Conservation (phyloP, 73 alveolate species). For the Tetrahymena thermophila region DNA sequence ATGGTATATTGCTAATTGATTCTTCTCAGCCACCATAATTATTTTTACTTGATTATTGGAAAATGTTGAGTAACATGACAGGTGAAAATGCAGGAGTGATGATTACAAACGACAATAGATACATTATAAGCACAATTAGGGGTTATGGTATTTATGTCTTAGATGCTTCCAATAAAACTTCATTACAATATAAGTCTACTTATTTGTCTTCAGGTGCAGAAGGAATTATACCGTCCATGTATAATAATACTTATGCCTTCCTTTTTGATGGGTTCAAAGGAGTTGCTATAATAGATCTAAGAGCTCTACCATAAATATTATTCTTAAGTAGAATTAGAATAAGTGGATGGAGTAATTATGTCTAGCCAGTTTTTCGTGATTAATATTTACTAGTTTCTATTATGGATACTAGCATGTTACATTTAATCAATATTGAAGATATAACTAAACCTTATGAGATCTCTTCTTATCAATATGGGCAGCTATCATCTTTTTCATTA, state of each 20-base stretch:
- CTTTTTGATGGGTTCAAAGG: not conserved
- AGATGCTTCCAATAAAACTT: not conserved
- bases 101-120: not conserved
- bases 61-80: not conserved
- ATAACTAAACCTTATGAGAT: not conserved
- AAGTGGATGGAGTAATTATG: not conserved
- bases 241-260: not conserved
- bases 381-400: not conserved
- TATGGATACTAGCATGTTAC: not conserved
- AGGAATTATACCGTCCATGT: not conserved
- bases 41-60: not conserved
- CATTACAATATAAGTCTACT: not conserved
- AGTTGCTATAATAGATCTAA: not conserved
- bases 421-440: not conserved
- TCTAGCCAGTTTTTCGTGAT: not conserved
- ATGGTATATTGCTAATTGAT: not conserved
- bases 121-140: not conserved
- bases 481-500: not conserved
- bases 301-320: not conserved
- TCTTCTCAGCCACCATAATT: not conserved
- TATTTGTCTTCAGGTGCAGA: not conserved
- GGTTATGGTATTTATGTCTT: not conserved
- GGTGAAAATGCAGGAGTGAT: not conserved
- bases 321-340: not conserved
- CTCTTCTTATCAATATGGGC: not conserved